A percentile compares a stretch with the other conserved stretches of the same genome.
Conservation (phyloP, 352 stramenopile species). For the Pelagophyceae sp. region DNA sequence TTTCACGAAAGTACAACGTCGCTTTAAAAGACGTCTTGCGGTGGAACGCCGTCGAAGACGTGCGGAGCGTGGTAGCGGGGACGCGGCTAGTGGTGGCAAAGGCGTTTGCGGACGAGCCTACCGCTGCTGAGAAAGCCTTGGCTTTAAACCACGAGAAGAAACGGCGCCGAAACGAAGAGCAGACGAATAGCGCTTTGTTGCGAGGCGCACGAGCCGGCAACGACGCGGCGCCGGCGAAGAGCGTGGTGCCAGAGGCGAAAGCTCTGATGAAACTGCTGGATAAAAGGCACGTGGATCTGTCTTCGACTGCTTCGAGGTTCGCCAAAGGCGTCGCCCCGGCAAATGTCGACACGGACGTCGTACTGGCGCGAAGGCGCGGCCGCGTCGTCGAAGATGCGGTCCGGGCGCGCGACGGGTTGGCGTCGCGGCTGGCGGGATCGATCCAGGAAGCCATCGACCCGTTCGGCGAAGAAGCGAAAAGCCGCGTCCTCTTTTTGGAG, state of each 20-base stretch:
- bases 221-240: not conserved
- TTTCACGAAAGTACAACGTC: conserved; percentile 36
- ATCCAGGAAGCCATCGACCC: not conserved
- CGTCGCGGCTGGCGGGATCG: not conserved
- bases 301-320: not conserved
- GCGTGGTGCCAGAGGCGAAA: not conserved
- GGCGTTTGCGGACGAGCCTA: conserved; percentile 39
- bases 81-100: conserved; percentile 38
- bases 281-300: not conserved
- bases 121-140: conserved; percentile 20
- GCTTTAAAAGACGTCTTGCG: conserved; percentile 33
- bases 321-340: not conserved
- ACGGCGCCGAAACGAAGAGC: not conserved
- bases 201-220: conserved; percentile 12
- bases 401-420: not conserved
- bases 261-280: not conserved
- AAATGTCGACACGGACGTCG: not conserved
- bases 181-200: too few relatives aligned
- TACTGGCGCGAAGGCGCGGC: not conserved
- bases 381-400: not conserved
- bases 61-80: conserved; percentile 30
- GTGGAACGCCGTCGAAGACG: conserved; percentile 42
- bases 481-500: not conserved
- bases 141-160: not conserved
- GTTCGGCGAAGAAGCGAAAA: not conserved